Base-by-base conservation (phyloP, 2,329 filamentous ascomycete species). In the Chlorencoelia australis region DNA sequence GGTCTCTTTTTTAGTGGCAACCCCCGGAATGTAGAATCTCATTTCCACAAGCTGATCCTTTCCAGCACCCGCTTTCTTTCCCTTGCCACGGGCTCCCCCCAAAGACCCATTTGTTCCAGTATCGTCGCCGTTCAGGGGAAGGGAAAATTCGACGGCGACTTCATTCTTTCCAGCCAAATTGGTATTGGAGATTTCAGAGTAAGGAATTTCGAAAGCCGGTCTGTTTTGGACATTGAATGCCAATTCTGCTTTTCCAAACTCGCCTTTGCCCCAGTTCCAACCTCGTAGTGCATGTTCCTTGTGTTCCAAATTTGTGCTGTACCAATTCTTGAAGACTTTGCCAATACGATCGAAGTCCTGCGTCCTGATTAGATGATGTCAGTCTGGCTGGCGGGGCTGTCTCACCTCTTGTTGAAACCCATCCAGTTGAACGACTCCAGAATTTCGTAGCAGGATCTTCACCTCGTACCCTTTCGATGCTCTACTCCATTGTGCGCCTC, bases 251-350 rank as follows among this genome's bases (percentile, higher is more conserved):
- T 96, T 94, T 43, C 82, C 81, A 58, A 98, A 94, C 54, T 98
- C 91, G 46, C 86, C 85, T 64, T 96, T 98, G 54, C 91, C 91
- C 93, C 91, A 98, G 60, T 98, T 98, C 91, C 91, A 98, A 39
- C 91, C 91, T 50, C 91, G 79, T 41, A 98, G 68, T 16, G 91
- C 87, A 61, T 96, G 91, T 62, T 98, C 91, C 61, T 85, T 86
- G 59, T 76, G 84, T 59, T 96, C 88, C 41, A 98, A 73, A 53
- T 79, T 87, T 54, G 91, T 82, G 64, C 86, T 91, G 64, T 96
- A 98, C 85, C 89, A 96, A 55, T 89, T 84, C 67, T 95, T 96
- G 72, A 98, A 95, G 49, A 91, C 76, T 60, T 94, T 95, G 63
- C 69, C 73, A 10, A 95, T 67, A 37, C 91, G 84, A 49, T 98